phyloP scores from a whole-genome alignment of 225 moss, liverwort and hornwort species.

The Antitrichia curtipendula region DNA sequence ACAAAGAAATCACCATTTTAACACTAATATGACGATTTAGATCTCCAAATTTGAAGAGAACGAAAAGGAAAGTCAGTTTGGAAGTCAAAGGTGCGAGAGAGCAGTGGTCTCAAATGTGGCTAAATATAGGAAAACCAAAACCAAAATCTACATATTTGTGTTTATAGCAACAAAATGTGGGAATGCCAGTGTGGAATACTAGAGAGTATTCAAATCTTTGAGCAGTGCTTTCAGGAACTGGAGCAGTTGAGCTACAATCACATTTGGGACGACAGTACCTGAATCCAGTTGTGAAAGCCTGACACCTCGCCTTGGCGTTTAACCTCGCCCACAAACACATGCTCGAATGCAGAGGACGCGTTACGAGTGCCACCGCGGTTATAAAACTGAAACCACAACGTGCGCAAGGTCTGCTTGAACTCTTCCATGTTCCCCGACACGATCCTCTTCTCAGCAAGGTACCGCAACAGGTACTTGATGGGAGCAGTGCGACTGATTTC shows the following conservation, averaged over 20 bases:
- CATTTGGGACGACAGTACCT: conserved; percentile 23
- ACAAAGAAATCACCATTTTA: background rate
- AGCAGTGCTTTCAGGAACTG: background rate
- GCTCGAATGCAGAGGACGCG: conserved; percentile 91
- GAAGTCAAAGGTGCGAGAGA: background rate
- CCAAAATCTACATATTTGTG: background rate
- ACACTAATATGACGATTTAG: background rate
- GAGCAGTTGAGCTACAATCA: background rate
- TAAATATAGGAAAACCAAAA: background rate
- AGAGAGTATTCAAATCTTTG: background rate
- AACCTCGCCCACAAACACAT: conserved; percentile 93
- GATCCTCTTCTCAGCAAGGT: conserved; percentile 51
- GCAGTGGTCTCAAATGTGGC: background rate
- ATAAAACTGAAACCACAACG: conserved; percentile 70
- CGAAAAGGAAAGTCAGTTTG: background rate
- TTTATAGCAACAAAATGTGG: background rate
- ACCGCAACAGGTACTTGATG: conserved; percentile 60
- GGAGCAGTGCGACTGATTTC: conserved; percentile 98
- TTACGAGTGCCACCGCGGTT: conserved; percentile 63
- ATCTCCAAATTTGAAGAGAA: background rate
- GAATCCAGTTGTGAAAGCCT: conserved; percentile 97
- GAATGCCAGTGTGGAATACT: background rate
- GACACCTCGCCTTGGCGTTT: conserved; percentile 65
- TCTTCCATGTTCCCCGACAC: conserved; percentile 46
- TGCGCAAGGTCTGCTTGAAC: conserved; percentile 59